Evolutionary conservation across 495 filamentous ascomycete species (phyloP).

Genomic region (Penicillium chermesinum): DNA sequence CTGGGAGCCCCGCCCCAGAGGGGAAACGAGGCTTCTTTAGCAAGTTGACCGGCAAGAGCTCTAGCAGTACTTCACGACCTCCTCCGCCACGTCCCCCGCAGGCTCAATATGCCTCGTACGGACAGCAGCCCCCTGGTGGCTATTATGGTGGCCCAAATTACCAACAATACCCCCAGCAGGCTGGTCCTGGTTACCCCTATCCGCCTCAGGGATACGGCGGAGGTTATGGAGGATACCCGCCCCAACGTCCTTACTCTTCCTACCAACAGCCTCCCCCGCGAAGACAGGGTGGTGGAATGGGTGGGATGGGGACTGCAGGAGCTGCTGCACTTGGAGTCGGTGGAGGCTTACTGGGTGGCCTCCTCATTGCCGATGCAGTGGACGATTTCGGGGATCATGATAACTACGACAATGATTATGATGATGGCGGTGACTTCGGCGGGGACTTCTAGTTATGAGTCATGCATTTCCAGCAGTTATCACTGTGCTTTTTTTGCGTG

Average conservation of each 20-base stretch:
- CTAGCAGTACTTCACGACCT: constrained; percentile 17
- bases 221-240: constrained; percentile 25
- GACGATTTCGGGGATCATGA: constrained; percentile 44
- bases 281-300: constrained; percentile 22
- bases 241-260: constrained; percentile 42
- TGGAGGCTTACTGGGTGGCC: constrained; percentile 69
- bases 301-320: constrained; percentile 61
- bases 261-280: constrained; percentile 30
- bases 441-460: constrained; percentile 48
- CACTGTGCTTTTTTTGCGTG: not conserved
- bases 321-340: constrained; percentile 73
- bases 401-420: constrained; percentile 44
- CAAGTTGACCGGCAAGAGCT: constrained; percentile 46
- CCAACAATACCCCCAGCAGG: constrained; percentile 33
- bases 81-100: constrained; percentile 9
- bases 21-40: constrained; percentile 41
- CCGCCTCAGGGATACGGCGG: constrained; percentile 20
- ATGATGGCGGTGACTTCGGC: constrained; percentile 31
- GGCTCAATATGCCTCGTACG: constrained; percentile 26
- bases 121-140: constrained; percentile 22
- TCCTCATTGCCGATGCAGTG: constrained; percentile 60
- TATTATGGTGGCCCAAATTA: constrained; percentile 31
- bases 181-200: constrained; percentile 29
- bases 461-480: constrained; percentile 2
- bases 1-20: constrained; percentile 19